These are phyloP conservation scores for Niveomyces coronatus DNA, from an alignment of 2,329 filamentous ascomycete genomes.

Conservation along the genomic window DNA sequence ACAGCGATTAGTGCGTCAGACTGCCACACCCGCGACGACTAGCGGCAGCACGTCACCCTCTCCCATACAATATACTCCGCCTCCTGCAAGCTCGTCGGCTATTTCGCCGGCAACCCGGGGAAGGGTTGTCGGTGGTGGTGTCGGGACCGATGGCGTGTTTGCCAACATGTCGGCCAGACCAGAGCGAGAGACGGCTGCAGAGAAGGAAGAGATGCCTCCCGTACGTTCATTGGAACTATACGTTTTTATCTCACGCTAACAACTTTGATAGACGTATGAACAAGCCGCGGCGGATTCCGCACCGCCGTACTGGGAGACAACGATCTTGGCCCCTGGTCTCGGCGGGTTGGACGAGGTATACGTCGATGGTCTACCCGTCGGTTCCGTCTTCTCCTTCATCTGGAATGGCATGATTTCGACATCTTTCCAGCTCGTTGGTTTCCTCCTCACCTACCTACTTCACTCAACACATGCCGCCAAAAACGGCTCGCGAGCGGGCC, in stretches of 20 bases:
- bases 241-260: background rate
- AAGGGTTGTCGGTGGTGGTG: conserved; percentile 56
- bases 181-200: conserved; percentile 55
- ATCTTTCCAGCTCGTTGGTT: conserved; percentile 94
- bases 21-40: conserved; percentile 26
- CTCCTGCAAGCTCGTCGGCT: conserved; percentile 23
- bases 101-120: conserved; percentile 13
- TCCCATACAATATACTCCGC: conserved; percentile 15
- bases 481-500: conserved; percentile 87
- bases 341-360: conserved; percentile 91
- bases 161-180: conserved; percentile 90
- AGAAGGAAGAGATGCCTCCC: conserved; percentile 82
- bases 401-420: conserved; percentile 97
- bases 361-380: conserved; percentile 89
- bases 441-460: conserved; percentile 93
- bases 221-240: conserved; percentile 43
- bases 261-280: conserved; percentile 68
- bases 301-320: conserved; percentile 98
- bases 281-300: conserved; percentile 94
- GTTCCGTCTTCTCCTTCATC: conserved; percentile 75
- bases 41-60: conserved; percentile 9
- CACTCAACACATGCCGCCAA: conserved; percentile 98
- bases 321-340: conserved; percentile 85
- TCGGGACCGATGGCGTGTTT: conserved; percentile 90
- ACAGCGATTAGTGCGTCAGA: conserved; percentile 73